Evolutionary conservation across 495 filamentous ascomycete species (phyloP), one percentile per base, ranked within the genome.

Genomic region (Parathielavia hyrcaniae): DNA sequence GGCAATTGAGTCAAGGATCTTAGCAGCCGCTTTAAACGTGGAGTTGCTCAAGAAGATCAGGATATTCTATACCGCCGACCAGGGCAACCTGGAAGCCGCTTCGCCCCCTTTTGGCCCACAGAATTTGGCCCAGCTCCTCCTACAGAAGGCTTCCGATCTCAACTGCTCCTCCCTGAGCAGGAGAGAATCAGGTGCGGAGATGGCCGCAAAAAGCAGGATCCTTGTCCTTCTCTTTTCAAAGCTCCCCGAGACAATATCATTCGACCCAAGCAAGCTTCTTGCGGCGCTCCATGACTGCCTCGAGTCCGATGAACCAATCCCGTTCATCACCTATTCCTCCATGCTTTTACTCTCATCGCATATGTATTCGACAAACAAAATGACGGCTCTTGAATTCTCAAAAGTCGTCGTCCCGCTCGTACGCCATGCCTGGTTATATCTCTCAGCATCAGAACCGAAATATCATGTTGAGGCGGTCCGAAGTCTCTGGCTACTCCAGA

Each of bases 401-500:
- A 78, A 83, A 22, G 68, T 92, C 17, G 81, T 91, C 17, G 77
- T 84, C 12, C 74, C 80, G 23, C 70, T 96, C 19, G 83, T 93
- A 14, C 77, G 75, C 14, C 77, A 83, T 57, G 75, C 91, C 0
- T 97, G 92, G 92, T 61, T 73, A 23, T 91, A 86, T 67, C 74
- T 97, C 36, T 89, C 89, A 0, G 85, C 89, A 22, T 73, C 85
- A 19, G 85, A 84, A 55, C 91, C 90, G 0, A 95, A 95, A 65
- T 91, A 91, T 61, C 93, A 96, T 67, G 90, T 97, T 22, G 92
- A 97, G 69, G 84, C 90, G 36, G 89, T 95, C 47, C 86, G 88
- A 50, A 87, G 83, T 60, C 71, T 97, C 14, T 95, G 91, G 87
- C 82, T 87, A 50, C 73, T 97, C 44, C 89, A 97, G 62, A 82